Base-by-base conservation (phyloP, 2,329 filamentous ascomycete genomes). In the Colletotrichum navitas region DNA sequence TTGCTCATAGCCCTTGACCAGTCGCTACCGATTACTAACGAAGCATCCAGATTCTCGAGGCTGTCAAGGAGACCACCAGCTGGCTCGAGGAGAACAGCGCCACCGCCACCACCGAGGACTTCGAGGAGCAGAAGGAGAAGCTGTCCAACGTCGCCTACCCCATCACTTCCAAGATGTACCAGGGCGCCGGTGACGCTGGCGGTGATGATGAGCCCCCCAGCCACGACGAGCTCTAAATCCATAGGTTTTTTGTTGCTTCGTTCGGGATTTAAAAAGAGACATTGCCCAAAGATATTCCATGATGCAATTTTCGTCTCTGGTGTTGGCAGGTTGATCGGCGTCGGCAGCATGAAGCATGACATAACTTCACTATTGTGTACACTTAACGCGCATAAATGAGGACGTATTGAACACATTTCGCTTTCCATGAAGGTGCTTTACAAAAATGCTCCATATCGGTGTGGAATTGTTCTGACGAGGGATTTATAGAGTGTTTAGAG, bases 81-180 rank as follows among this genome's bases (percentile, higher is more conserved):
- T 99, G 96, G 96, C 92, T 99, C 72, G 95, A 98, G 78, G 94
- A 97, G 90, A 97, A 98, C 85, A 93, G 90, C 76, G 90, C 92
- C 76, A 92, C 92, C 63, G 96, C 96, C 75, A 90, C 88, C 76
- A 88, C 94, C 72, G 95, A 98, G 87, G 96, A 98, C 87, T 98
- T 98, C 79, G 95, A 98, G 85, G 96, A 99, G 90, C 95, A 98
- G 89, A 97, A 97, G 89, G 95, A 99, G 93, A 98, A 98, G 90
- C 90, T 99, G 77, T 97, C 93, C 79, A 93, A 93, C 83, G 93
- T 98, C 75, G 96, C 96, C 66, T 98, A 98, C 87, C 96, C 96
- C 77, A 99, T 99, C 86, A 99, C 96, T 78, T 97, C 94, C 87
- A 99, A 99, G 91, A 89, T 98, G 80, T 98, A 98, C 88, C 83